Evolutionary conservation across 2,329 filamentous ascomycete species (phyloP).

Genomic region (Thielaviopsis cerberus): DNA sequence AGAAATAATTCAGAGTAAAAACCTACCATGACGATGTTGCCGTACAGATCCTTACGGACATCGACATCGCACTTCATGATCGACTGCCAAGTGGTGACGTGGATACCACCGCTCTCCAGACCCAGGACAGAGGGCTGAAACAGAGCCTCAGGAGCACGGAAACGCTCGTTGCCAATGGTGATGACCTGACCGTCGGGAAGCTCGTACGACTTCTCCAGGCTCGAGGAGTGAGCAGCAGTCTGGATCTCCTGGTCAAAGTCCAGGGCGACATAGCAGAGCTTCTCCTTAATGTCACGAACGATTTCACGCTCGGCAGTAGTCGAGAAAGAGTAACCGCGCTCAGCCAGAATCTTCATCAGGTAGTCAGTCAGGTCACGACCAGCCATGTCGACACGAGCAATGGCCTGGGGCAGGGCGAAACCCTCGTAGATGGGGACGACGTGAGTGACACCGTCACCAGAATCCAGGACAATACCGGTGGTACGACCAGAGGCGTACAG

Average conservation of each 20-base stretch:
- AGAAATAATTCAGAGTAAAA: conserved; percentile 9
- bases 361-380: conserved; percentile 99
- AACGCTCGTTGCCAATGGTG: conserved; percentile 99
- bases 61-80: conserved; percentile 99
- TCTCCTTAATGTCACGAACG: conserved; percentile 99
- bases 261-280: conserved; percentile 99
- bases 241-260: conserved; percentile 99
- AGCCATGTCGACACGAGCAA: conserved; percentile 99
- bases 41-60: conserved; percentile 98
- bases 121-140: conserved; percentile 98
- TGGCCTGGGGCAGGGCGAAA: conserved; percentile 99
- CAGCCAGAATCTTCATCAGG: conserved; percentile 99
- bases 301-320: conserved; percentile 99
- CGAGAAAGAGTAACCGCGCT: conserved; percentile 99
- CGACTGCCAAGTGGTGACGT: conserved; percentile 99
- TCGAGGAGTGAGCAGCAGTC: conserved; percentile 96
- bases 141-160: conserved; percentile 97
- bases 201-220: conserved; percentile 99
- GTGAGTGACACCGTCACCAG: conserved; percentile 99
- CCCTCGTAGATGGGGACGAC: conserved; percentile 99
- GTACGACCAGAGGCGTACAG: conserved; percentile 99
- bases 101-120: conserved; percentile 96
- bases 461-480: conserved; percentile 99
- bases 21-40: conserved; percentile 99
- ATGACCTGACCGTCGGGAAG: conserved; percentile 99